Evolutionary conservation across 2,329 filamentous ascomycete species (phyloP).

Genomic region (Amesomyces nigricolor): DNA sequence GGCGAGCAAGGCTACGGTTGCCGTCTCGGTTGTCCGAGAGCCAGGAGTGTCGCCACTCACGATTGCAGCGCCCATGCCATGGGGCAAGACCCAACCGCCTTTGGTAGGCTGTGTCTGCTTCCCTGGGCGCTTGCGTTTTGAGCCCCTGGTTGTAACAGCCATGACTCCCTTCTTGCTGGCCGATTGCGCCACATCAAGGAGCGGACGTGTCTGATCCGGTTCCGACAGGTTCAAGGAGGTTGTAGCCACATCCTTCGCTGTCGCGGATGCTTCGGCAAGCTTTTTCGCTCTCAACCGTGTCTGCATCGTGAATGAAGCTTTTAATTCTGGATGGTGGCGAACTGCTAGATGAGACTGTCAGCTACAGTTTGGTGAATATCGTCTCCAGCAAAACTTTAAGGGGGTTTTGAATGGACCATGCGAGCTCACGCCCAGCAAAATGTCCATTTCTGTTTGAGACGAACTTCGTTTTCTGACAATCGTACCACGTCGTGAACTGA

Average conservation of each 20-base stretch:
- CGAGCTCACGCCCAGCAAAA: no score
- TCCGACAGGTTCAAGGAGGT: background rate
- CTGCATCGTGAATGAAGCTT: slow-evolving; percentile 5
- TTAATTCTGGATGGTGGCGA: background rate
- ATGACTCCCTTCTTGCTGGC: background rate
- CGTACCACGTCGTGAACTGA: no score
- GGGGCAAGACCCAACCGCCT: slow-evolving; percentile 17
- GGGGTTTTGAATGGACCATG: no score
- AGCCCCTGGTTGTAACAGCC: background rate
- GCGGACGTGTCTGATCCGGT: background rate
- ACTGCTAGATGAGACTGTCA: no score
- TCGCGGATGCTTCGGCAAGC: background rate
- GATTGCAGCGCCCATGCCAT: slow-evolving; percentile 18
- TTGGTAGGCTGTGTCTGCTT: slow-evolving; percentile 10
- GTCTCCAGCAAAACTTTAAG: no score
- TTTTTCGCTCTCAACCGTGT: slow-evolving; percentile 11
- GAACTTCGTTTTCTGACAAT: no score
- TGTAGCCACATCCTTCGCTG: background rate
- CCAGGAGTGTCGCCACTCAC: background rate
- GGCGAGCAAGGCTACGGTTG: background rate
- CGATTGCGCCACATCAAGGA: no score
- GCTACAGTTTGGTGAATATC: no score
- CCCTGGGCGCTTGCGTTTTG: slow-evolving; percentile 9
- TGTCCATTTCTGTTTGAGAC: no score
- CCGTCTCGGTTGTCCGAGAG: background rate